Conservation (phyloP, 805 yeast genomes). For the Spathaspora girioi region DNA sequence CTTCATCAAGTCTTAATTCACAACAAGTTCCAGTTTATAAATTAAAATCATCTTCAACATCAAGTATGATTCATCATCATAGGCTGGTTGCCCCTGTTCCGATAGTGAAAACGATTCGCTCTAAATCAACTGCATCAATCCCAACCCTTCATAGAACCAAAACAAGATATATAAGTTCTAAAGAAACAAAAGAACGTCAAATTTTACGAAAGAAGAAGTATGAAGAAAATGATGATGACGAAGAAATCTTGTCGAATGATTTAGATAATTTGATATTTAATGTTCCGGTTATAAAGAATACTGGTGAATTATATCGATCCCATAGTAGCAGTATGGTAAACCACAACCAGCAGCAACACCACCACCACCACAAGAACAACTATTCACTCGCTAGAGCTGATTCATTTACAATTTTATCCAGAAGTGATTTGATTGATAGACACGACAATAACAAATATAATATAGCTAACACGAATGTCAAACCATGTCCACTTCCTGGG, state of each 20-base stretch:
- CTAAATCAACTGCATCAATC: constrained; percentile 11
- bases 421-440: constrained; percentile 21
- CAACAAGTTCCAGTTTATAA: constrained; percentile 1
- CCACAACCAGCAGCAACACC: too few species aligned
- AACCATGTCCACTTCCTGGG: constrained; percentile 31
- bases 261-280: constrained; percentile 36
- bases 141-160: constrained; percentile 29
- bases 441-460: constrained; percentile 14
- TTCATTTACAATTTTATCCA: constrained; percentile 14
- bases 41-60: constrained; percentile 12
- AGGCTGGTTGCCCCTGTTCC: neutral
- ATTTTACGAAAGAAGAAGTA: constrained; percentile 34
- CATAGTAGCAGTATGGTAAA: neutral
- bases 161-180: constrained; percentile 28
- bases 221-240: constrained; percentile 41
- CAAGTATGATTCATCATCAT: constrained; percentile 5
- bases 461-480: constrained; percentile 5
- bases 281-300: constrained; percentile 39
- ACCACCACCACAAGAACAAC: neutral
- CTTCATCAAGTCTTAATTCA: neutral
- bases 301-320: constrained; percentile 24
- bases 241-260: constrained; percentile 34
- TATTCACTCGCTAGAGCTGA: constrained; percentile 1
- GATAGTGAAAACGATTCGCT: constrained; percentile 1
- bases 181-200: constrained; percentile 37